Evolutionary conservation across 345 rosid genomes (phyloP).

Genomic region (Gossypium rotundifolium): DNA sequence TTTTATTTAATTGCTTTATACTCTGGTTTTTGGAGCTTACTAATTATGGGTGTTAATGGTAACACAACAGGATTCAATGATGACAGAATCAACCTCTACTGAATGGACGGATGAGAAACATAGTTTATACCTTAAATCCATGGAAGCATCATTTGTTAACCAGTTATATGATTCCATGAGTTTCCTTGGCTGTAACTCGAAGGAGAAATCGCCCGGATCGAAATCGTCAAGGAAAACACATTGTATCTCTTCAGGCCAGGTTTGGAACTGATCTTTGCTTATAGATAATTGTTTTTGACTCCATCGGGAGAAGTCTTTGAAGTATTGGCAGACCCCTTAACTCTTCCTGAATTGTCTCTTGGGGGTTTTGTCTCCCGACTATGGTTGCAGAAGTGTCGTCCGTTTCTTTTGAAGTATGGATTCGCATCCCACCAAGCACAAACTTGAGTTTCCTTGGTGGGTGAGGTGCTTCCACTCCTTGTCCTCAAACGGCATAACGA

Average conservation of each 20-base stretch:
- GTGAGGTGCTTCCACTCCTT: too few species aligned
- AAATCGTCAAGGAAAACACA: slow-evolving; percentile 24
- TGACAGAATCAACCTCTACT: slow-evolving; percentile 27
- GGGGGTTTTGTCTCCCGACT: too few species aligned
- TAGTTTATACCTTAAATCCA: slow-evolving; percentile 73
- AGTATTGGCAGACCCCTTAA: too few species aligned
- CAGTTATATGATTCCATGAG: slow-evolving; percentile 55
- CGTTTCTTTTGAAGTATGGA: too few species aligned
- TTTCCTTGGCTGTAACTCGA: slow-evolving; percentile 28
- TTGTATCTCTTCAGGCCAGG: slow-evolving; percentile 55
- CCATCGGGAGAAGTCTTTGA: too few species aligned
- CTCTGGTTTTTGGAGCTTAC: slow-evolving; percentile 6
- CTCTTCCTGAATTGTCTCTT: too few species aligned
- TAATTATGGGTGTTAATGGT: slow-evolving; percentile 9
- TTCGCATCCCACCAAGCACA: too few species aligned
- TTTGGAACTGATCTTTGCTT: slow-evolving; percentile 14
- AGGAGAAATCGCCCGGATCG: slow-evolving; percentile 22
- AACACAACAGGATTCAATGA: slow-evolving; percentile 35
- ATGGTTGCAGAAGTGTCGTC: too few species aligned
- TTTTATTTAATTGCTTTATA: background rate
- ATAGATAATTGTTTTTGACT: background rate
- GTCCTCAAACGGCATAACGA: too few species aligned
- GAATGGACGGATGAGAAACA: slow-evolving; percentile 98
- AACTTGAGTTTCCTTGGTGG: too few species aligned
- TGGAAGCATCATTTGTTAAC: slow-evolving; percentile 86